These are phyloP conservation scores for Pinus tabuliformis DNA, from an alignment of 75 land plant species.

Conservation along the genomic window DNA sequence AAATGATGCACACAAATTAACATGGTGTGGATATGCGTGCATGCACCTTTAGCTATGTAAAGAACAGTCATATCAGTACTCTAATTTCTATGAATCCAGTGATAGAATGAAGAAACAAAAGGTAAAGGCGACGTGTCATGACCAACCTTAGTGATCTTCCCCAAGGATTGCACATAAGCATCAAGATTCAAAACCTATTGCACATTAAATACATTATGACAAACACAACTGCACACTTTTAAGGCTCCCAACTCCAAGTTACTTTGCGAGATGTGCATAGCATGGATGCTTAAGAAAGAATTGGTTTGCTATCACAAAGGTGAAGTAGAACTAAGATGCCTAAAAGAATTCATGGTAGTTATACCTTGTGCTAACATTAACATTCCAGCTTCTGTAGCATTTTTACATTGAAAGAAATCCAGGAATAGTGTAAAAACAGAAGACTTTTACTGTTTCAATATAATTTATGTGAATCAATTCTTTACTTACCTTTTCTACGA, in stretches of 20 bases:
- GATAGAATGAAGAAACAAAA: neutral
- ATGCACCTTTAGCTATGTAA: neutral
- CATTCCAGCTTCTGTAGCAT: neutral
- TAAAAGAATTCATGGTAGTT: neutral
- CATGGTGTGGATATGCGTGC: too few relatives aligned
- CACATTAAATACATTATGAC: neutral
- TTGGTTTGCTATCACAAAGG: neutral
- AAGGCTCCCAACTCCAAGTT: too few relatives aligned
- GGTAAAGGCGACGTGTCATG: neutral
- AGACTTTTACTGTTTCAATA: neutral
- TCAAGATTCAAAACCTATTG: neutral
- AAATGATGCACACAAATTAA: too few relatives aligned
- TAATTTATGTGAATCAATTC: neutral
- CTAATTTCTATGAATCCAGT: neutral
- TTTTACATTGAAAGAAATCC: neutral
- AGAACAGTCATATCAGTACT: neutral
- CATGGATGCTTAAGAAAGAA: neutral
- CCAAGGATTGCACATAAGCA: neutral
- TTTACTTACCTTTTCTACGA: neutral
- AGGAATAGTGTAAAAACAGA: neutral
- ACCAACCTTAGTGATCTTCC: neutral
- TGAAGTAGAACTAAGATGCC: neutral
- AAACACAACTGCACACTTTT: neutral
- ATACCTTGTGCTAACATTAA: neutral
- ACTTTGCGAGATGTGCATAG: neutral